A percentile compares a stretch with the other conserved stretches of the same genome.
Conservation (phyloP, 1,284 basidiomycete species). For the Ganoderma lucidum region DNA sequence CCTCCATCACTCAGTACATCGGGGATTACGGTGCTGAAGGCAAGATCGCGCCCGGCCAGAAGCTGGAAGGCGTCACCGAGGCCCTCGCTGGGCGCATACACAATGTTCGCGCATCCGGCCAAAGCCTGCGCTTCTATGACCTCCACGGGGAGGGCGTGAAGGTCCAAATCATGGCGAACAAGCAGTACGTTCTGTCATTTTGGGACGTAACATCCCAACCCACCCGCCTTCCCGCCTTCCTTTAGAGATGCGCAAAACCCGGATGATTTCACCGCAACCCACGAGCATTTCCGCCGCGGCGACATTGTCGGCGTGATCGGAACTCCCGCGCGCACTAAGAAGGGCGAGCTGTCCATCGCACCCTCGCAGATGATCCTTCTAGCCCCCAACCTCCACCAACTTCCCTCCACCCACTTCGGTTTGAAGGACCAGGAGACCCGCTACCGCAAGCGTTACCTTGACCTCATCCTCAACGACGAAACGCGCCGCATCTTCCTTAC, state of each 20-base stretch:
- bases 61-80: constrained; percentile 59
- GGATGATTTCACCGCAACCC: constrained; percentile 75
- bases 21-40: constrained; percentile 79
- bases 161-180: constrained; percentile 95
- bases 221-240: not conserved
- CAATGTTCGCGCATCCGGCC: constrained; percentile 85
- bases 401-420: constrained; percentile 91
- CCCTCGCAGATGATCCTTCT: constrained; percentile 88
- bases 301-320: constrained; percentile 97
- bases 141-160: constrained; percentile 92
- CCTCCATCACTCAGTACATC: constrained; percentile 84
- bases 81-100: constrained; percentile 91
- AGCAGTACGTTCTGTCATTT: constrained; percentile 66
- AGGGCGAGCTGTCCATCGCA: constrained; percentile 94
- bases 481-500: constrained; percentile 94
- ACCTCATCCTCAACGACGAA: constrained; percentile 94
- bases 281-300: constrained; percentile 92
- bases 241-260: constrained; percentile 75
- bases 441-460: constrained; percentile 98
- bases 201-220: not conserved
- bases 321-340: constrained; percentile 91
- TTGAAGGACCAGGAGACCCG: constrained; percentile 97
- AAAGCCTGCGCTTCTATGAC: constrained; percentile 96
- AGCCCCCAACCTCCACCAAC: constrained; percentile 95
- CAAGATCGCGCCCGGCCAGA: constrained; percentile 69